Evolutionary conservation across 1,139 yeast genomes (phyloP).

Genomic region (Lodderomyces theae): DNA sequence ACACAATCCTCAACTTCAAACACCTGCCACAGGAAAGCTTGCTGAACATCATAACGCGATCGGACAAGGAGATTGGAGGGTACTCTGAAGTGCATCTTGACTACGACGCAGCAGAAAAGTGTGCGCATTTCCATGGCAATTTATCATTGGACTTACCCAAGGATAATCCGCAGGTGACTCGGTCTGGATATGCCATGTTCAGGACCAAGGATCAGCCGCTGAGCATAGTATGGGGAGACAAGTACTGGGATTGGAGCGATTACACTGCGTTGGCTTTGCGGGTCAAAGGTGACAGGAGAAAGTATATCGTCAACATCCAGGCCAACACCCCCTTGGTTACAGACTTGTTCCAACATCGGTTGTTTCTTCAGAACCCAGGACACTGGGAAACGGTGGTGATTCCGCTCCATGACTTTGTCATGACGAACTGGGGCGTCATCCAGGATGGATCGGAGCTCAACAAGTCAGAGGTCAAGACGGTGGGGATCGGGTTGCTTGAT

Average conservation of each 20-base stretch:
- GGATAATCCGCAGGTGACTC: conserved; percentile 61
- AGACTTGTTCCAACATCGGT: conserved; percentile 78
- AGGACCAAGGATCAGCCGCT: conserved; percentile 65
- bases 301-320: conserved; percentile 77
- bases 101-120: conserved; percentile 30
- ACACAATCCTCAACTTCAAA: conserved; percentile 56
- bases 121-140: conserved; percentile 68
- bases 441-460: conserved; percentile 66
- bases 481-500: conserved; percentile 80
- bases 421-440: conserved; percentile 80
- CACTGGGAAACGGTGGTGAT: conserved; percentile 83
- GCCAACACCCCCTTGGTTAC: conserved; percentile 76
- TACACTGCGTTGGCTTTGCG: conserved; percentile 61
- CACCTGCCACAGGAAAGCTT: conserved; percentile 40
- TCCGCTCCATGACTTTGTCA: conserved; percentile 73
- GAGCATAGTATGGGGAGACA: conserved; percentile 45
- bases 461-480: conserved; percentile 62
- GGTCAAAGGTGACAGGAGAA: conserved; percentile 72
- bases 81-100: conserved; percentile 62
- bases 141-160: conserved; percentile 73
- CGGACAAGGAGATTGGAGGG: conserved; percentile 78
- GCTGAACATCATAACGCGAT: conserved; percentile 53
- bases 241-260: conserved; percentile 63
- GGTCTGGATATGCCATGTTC: conserved; percentile 87
- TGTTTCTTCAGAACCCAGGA: conserved; percentile 71